phyloP scores from a whole-genome alignment of 2,329 filamentous ascomycete genomes.

The Fusarium sp. region DNA sequence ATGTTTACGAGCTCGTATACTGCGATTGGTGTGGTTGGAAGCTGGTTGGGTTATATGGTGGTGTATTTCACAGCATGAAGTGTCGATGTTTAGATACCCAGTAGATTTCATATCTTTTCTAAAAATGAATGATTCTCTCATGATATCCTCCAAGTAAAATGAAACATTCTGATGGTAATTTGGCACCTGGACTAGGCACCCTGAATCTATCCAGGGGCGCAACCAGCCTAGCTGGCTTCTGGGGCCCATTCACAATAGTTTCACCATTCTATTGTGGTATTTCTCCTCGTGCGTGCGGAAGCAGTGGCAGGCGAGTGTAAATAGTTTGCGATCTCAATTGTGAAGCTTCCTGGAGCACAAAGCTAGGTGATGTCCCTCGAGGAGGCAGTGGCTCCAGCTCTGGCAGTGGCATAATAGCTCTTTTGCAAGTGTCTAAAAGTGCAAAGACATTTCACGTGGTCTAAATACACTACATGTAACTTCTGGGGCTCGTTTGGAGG shows the following conservation, averaged over 20 bases:
- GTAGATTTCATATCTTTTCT: conserved; percentile 27
- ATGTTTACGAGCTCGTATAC: conserved; percentile 98
- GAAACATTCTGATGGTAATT: not conserved
- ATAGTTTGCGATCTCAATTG: conserved; percentile 16
- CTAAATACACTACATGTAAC: not conserved
- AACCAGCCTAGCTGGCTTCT: not conserved
- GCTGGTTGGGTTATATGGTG: conserved; percentile 94
- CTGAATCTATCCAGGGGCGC: not conserved
- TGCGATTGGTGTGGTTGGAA: conserved; percentile 92
- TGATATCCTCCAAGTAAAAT: not conserved
- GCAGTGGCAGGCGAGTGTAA: not conserved
- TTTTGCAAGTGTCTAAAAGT: not conserved
- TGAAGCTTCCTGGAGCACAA: conserved; percentile 48
- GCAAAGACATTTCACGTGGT: not conserved
- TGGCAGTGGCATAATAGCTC: not conserved
- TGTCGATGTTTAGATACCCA: conserved; percentile 40
- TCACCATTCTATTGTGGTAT: not conserved
- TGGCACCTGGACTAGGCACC: not conserved
- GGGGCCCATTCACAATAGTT: not conserved
- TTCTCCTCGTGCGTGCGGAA: not conserved
- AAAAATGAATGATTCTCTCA: not conserved
- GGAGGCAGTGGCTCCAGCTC: conserved; percentile 24
- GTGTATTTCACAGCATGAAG: conserved; percentile 79
- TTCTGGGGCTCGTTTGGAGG: not conserved
- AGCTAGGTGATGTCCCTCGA: conserved; percentile 40